phyloP scores from a whole-genome alignment of 1,284 basidiomycete species.

The Apiotrichum sp. region DNA sequence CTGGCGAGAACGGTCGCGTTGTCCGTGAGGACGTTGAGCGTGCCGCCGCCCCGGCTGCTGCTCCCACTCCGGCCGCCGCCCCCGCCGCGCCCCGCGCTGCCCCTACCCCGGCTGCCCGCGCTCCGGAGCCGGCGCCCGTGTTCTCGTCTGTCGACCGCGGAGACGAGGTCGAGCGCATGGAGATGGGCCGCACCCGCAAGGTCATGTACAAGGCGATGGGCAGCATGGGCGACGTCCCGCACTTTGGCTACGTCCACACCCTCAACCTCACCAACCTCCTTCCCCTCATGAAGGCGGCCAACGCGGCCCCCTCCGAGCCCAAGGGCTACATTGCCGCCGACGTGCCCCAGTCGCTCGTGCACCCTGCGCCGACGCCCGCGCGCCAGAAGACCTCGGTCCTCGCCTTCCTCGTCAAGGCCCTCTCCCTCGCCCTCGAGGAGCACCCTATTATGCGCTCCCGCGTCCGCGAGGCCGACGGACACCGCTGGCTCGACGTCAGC shows the following conservation, averaged over 20 bases:
- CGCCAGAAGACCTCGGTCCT: conserved; percentile 63
- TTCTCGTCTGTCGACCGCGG: conserved; percentile 47
- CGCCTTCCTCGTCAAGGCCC: conserved; percentile 77
- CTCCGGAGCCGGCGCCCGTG: background rate
- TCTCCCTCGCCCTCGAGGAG: conserved; percentile 71
- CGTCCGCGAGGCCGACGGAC: conserved; percentile 21
- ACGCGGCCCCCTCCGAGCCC: conserved; percentile 52
- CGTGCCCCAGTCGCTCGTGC: conserved; percentile 51
- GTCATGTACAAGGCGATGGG: conserved; percentile 84
- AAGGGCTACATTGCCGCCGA: conserved; percentile 46
- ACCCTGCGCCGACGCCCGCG: conserved; percentile 35
- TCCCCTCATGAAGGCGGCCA: conserved; percentile 62
- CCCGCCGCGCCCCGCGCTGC: background rate
- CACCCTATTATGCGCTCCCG: conserved; percentile 41
- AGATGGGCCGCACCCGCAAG: conserved; percentile 64
- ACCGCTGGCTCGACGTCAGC: conserved; percentile 32
- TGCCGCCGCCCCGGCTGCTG: background rate
- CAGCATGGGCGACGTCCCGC: conserved; percentile 58
- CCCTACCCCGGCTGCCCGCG: background rate
- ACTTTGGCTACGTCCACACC: conserved; percentile 75
- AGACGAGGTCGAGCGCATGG: conserved; percentile 60
- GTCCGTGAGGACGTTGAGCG: conserved; percentile 58
- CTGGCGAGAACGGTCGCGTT: conserved; percentile 56
- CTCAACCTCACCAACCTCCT: conserved; percentile 76
- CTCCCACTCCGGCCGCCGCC: conserved; percentile 28